Evolutionary conservation across 2,329 filamentous ascomycete species (phyloP).

Genomic region (Arthrobotrys iridis): DNA sequence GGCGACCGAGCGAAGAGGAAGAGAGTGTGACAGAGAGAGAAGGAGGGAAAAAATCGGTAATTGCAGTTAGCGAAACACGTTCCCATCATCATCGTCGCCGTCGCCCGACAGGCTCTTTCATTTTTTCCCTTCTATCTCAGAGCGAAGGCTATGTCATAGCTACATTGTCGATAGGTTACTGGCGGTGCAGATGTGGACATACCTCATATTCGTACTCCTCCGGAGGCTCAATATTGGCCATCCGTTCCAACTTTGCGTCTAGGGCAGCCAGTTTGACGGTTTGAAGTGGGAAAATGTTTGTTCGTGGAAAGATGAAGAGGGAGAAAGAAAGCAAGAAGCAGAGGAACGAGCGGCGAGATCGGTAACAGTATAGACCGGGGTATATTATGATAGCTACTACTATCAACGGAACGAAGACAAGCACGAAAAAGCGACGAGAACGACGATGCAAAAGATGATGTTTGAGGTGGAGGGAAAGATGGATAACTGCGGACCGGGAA

Average conservation of each 20-base stretch:
- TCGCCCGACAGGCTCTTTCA: conserved; percentile 14
- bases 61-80: conserved; percentile 6
- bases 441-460: neutral
- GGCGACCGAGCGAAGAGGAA: neutral
- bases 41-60: neutral
- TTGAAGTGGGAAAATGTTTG: conserved; percentile 15
- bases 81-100: neutral
- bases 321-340: conserved; percentile 1
- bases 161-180: neutral
- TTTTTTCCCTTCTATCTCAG: neutral
- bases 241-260: conserved; percentile 52
- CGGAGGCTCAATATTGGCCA: conserved; percentile 52
- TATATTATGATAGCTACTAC: too few species aligned
- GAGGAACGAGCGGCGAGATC: conserved; percentile 44
- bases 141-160: conserved; percentile 7
- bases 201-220: conserved; percentile 55
- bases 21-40: neutral
- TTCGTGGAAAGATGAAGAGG: conserved; percentile 10
- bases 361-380: conserved; percentile 13
- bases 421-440: neutral
- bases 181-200: conserved; percentile 1
- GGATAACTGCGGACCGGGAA: conserved; percentile 23
- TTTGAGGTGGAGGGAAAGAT: conserved; percentile 15
- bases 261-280: conserved; percentile 54
- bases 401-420: neutral